Conservation (phyloP, 2,329 filamentous ascomycete species). For the Talaromyces sp. region DNA sequence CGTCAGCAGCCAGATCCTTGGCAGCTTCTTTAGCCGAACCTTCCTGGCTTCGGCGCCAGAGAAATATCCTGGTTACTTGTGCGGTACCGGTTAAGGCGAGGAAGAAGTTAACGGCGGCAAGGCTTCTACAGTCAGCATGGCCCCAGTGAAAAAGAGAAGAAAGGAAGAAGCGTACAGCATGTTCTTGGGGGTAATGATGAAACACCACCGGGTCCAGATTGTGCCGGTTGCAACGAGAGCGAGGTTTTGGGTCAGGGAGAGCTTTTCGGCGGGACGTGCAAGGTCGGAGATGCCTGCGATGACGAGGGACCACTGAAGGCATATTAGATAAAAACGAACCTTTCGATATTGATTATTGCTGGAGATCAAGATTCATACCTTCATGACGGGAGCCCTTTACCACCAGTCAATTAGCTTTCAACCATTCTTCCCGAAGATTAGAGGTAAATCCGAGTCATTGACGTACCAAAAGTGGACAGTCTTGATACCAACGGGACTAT, state of each 20-base stretch:
- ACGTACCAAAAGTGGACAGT: conserved; percentile 95
- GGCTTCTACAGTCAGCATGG: conserved; percentile 44
- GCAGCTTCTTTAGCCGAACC: conserved; percentile 36
- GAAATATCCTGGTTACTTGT: conserved; percentile 73
- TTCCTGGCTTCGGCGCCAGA: conserved; percentile 59
- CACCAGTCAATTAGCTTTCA: conserved; percentile 1
- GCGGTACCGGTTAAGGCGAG: conserved; percentile 81
- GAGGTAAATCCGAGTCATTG: too few species aligned
- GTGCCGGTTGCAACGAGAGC: conserved; percentile 85
- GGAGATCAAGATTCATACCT: conserved; percentile 45
- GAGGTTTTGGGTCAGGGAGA: conserved; percentile 87
- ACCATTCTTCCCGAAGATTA: not conserved
- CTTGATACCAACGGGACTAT: conserved; percentile 76
- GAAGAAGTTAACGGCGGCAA: conserved; percentile 98
- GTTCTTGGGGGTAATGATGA: conserved; percentile 94
- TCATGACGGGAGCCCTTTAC: conserved; percentile 87
- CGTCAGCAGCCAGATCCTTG: conserved; percentile 32
- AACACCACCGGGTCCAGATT: conserved; percentile 99
- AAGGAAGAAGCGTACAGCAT: conserved; percentile 59
- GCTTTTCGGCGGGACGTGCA: conserved; percentile 81
- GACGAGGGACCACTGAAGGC: conserved; percentile 76
- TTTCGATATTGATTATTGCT: too few species aligned
- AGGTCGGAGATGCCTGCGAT: conserved; percentile 90
- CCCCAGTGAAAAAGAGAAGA: not conserved
- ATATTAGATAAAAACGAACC: not conserved